Base-by-base conservation (phyloP, 768 basidiomycete species). In the Dictyophora rubrovolvata region DNA sequence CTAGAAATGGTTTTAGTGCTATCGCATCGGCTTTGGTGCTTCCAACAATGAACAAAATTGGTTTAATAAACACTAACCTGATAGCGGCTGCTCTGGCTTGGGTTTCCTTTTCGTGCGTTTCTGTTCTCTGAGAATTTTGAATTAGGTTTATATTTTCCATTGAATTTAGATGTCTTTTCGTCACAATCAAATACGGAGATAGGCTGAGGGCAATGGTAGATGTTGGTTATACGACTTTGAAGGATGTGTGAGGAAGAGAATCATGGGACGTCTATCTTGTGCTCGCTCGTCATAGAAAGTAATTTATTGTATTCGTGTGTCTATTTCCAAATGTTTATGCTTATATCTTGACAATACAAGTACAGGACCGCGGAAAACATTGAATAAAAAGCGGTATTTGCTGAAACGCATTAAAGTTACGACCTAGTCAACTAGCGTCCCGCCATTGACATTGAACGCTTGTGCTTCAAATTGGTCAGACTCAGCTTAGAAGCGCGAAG, bases 201-300 rank as follows among this genome's bases (percentile, higher is more conserved):
- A 70, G 73, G 55, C 76, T 87, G 73, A 74, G 85, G 48, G 77
- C 75, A 0, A 80, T 76, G 72, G 69, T 77, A 6, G 79, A 86
- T 62, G 69, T 84, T 10, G 83, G 79, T 3, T 84, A 76, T 63
- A 56, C 55, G 36, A 56, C 10, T 56, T 46, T 42, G 4, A 42
- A 42, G 10, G 42, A 42, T 12, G 4, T 4, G 10, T 42, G 11
- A 42, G 42, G 42, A 42, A 42, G 10, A 42, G 42, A 28, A 28
- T 28, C 28, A 28, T 28, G 28, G 7, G 7, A 28, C 4, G 28
- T 28, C 28, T 28, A 28, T 28, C 28, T 28, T 28, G 28, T 7
- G 28, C 7, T 28, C 28, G 7, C 28, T 28, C 7, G 28, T 28
- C 28, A 28, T 28, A 28, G 7, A 28, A 28, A 28, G 7, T 28